Conservation (phyloP, 140 eudicot species). For the Stevia rebaudiana region DNA sequence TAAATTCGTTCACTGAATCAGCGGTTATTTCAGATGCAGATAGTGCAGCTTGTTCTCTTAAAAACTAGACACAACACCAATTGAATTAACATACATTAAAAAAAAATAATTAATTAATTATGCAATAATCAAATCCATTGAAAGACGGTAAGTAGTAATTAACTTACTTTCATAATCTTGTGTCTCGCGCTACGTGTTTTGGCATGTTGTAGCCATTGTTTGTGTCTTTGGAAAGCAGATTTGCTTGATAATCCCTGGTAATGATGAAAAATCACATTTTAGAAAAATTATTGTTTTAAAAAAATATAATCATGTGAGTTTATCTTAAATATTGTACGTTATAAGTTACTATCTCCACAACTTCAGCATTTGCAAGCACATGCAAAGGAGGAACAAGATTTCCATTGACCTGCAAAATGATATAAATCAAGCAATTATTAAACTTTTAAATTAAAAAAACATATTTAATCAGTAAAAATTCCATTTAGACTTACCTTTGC, state of each 20-base stretch:
- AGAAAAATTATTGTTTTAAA: constrained; percentile 4
- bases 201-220: constrained; percentile 92
- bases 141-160: too few relatives aligned
- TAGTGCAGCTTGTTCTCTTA: constrained; percentile 85
- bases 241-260: constrained; percentile 83
- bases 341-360: constrained; percentile 84
- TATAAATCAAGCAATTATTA: constrained; percentile 11
- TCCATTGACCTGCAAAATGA: constrained; percentile 76
- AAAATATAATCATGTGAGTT: not conserved
- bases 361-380: constrained; percentile 93
- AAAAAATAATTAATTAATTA: not conserved
- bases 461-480: not conserved
- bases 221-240: constrained; percentile 87
- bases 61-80: constrained; percentile 41
- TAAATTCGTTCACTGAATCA: constrained; percentile 61
- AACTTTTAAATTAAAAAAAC: constrained; percentile 1
- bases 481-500: constrained; percentile 54
- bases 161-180: constrained; percentile 81
- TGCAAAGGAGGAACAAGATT: constrained; percentile 83
- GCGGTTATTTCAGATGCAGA: constrained; percentile 67
- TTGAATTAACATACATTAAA: not conserved
- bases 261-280: constrained; percentile 14
- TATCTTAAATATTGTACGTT: constrained; percentile 31
- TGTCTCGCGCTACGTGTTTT: constrained; percentile 97
- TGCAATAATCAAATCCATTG: not conserved